Base-by-base conservation (phyloP, 345 rosid genomes). In the Eucalyptus regnans region DNA sequence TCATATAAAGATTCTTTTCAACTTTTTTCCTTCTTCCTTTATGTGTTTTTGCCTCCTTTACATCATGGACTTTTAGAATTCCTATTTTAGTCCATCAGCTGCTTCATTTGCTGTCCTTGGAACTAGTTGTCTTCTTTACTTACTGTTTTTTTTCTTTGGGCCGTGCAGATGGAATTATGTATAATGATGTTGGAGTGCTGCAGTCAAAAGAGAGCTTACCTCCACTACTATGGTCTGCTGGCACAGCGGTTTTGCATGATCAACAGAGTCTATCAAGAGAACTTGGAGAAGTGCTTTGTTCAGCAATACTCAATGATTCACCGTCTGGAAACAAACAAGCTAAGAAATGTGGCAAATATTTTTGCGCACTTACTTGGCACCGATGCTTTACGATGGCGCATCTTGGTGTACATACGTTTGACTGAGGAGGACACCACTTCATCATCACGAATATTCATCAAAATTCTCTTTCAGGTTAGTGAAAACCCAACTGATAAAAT, bases 161-260 rank as follows among this genome's bases (percentile, higher is more conserved):
- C n/a, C 86, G 87, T 93, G 94, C 90, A 97, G 99, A 97, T 96
- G 99, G 99, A 96, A 91, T 92, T 97, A 50, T 95, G 99, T 90
- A 89, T 96, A 80, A 96, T 37, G 41, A 37, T 37, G 41, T 37
- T 37, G 41, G 41, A 37, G 41, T 37, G 41, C 41, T 37, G 41
- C 93, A 94, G 96, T 90, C 97, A 96, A 86, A 97, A 48, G 50
- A 48, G 50, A 48, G 12, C 50, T 48, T 48, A 48, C 50, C 50
- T 48, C 50, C 50, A 8, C 22, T 96, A 96, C 91, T 96, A 97
- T 16, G 99, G 98, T 87, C 95, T 97, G 68, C 85, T 97, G 87
- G 98, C 99, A 51, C 98, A 96, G 93, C 94, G 98, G 81, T 97
- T 97, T 92, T 96, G 99, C 91, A 96, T 95, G 96, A 96, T 96